Base-by-base conservation (phyloP, 169 alveolate species). In the Perkinsus marinus region DNA sequence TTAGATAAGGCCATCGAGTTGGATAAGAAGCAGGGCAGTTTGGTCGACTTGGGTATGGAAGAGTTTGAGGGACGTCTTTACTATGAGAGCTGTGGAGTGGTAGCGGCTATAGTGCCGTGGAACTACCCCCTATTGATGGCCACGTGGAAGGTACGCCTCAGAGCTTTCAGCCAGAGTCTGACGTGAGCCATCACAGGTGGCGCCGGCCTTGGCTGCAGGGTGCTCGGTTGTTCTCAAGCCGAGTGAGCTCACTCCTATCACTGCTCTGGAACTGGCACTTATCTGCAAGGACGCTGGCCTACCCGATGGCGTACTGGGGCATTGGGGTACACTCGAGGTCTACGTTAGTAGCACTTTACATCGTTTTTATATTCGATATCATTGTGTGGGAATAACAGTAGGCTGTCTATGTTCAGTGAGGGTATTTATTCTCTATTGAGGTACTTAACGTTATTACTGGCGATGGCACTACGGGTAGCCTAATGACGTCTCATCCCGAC, bases 121-220 rank as follows among this genome's bases (percentile, higher is more conserved):
- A 96, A 96, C 93, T 95, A 93, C 92, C 98, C 98, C 46, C 91
- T 95, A 26, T 89, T 94, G 26, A 95, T 95, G 96, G 92, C 93
- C n/a, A 95, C 95, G 0, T 93, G 94, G 96, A 95, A 95, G 92
- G 79, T 95, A 38, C 3, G 26, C 34, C 5, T 5, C 79, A 19
- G 9, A 16, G 26, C 79, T 13, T 19, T 26, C 26, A 13, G 79
- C 34, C 79, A 57, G 7, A 13, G 30, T 3, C 46, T 41, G 79
- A 57, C 37, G 34, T 57, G 5, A 13, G 22, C 34, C 22, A 30
- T 2, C 22, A 13, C 34, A 57, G 79, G 79, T 95, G 30, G 97
- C 96, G 0, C 97, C 97, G 68, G 98, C 96, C 34, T 93, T 96
- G 39, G 97, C 97, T 34, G 95, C 97, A 39, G 98, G 98, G 36